Evolutionary conservation across 225 moss, liverwort and hornwort genomes (phyloP), one percentile per base, ranked within the genome.

Genomic region (Pleurozium schreberi): DNA sequence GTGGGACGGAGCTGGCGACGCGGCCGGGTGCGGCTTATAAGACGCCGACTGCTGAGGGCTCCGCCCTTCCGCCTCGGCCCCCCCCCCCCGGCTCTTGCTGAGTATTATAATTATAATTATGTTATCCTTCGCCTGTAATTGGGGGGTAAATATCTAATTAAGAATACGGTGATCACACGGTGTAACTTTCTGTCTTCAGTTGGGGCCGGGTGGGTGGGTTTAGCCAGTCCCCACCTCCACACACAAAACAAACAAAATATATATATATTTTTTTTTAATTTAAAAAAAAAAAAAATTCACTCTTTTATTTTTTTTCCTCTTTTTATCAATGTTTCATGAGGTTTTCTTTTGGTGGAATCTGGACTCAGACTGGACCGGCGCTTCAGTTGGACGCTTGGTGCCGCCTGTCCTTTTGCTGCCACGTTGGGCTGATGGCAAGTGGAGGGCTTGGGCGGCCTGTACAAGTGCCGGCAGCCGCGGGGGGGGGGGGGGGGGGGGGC

Each of bases 11-110:
- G 82, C 62, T 28, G 80, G 49, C 90, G 87, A 90, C 88, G 85
- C 86, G 91, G 84, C 84, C 40, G 76, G 81, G 77, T 69, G 87
- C 82, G 89, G 91, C 92, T 87, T 92, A 89, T 92, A 92, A 87
- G 89, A 91, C 92, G 92, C 92, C 92, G 92, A 92, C 92, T 82
- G 87, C 59, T 75, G 85, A 85, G 47, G 64, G 25, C 63, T 81
- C 60, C 81, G 81, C 31, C 42, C 43, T 81, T 81, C 60, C 81
- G 81, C 42, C 28, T 81, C 60, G 60, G 81, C 42, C 28, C 40
- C 30, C 12, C 10, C 58, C 61, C 3, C 22, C 78, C 53, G 62
- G 63, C 66, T 33, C 33, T 47, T 34, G 27, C 45, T 26, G 25
- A 28, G 38, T 36, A 49, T 16, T 64, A 67, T 23, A 18, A 74